Evolutionary conservation across 2,329 filamentous ascomycete genomes (phyloP).

Genomic region (Colletotrichum aenigma): DNA sequence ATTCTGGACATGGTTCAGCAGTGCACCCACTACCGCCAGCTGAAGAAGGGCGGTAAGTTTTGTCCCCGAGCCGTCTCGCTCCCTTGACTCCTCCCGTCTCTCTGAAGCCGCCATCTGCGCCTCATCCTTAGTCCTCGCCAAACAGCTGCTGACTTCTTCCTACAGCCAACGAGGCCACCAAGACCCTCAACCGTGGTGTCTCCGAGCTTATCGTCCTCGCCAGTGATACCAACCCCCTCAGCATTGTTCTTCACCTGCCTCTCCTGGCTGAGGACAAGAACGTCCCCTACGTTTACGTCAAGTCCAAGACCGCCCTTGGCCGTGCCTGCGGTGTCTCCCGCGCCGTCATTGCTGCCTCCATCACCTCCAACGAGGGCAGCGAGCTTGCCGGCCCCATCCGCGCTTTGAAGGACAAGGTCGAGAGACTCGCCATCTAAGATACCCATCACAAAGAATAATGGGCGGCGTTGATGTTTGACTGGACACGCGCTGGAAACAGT

Average conservation of each 20-base stretch:
- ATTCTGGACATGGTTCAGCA: conserved; percentile 84
- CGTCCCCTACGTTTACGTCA: conserved; percentile 64
- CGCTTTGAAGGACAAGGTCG: conserved; percentile 91
- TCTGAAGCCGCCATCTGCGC: background rate
- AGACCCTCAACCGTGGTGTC: conserved; percentile 90
- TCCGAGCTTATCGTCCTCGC: conserved; percentile 82
- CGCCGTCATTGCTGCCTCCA: conserved; percentile 83
- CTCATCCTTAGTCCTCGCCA: conserved; percentile 44
- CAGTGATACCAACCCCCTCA: conserved; percentile 84
- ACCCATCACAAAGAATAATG: background rate
- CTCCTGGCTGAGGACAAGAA: conserved; percentile 86
- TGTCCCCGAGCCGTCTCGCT: background rate
- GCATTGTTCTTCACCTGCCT: conserved; percentile 88
- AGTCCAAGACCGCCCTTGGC: conserved; percentile 81
- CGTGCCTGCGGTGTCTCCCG: conserved; percentile 89
- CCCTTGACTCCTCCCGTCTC: background rate
- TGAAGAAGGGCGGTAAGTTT: conserved; percentile 84
- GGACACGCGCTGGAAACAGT: background rate
- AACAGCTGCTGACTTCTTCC: background rate
- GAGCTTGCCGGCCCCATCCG: conserved; percentile 89
- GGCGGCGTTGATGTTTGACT: background rate
- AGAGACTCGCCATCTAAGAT: conserved; percentile 88
- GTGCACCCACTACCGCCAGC: conserved; percentile 70
- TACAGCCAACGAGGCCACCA: conserved; percentile 59
- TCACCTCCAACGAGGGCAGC: conserved; percentile 90